Percentiles rank a stretch among this genome's conserved stretches.
Evolutionary conservation across 2,329 filamentous ascomycete species (phyloP).

Genomic region (Aspergillus ustus): DNA sequence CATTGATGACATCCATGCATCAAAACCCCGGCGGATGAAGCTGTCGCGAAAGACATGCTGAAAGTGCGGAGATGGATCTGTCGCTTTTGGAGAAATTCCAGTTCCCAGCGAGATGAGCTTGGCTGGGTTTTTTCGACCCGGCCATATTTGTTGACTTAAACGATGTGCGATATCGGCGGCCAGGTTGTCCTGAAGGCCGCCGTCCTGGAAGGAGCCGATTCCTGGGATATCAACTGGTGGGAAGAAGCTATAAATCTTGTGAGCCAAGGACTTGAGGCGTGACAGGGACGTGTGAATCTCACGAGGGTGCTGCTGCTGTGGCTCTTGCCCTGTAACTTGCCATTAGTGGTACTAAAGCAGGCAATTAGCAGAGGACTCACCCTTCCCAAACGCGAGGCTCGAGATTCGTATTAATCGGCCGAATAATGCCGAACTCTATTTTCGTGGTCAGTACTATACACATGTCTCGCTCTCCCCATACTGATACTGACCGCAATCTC

Average conservation of each 20-base stretch:
- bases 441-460: conserved; percentile 2
- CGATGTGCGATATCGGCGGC: conserved; percentile 15
- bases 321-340: conserved; percentile 21
- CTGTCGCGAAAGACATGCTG: conserved; percentile 25
- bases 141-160: conserved; percentile 24
- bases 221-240: conserved; percentile 20
- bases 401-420: conserved; percentile 6
- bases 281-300: background rate
- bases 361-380: conserved; percentile 9
- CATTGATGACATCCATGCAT: conserved; percentile 29
- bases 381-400: conserved; percentile 20
- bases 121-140: conserved; percentile 9
- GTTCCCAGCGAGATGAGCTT: conserved; percentile 22
- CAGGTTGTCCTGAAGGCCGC: conserved; percentile 18
- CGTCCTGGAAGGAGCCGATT: conserved; percentile 20
- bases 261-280: background rate
- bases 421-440: conserved; percentile 23
- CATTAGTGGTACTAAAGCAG: background rate
- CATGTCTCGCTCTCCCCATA: background rate
- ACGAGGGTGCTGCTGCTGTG: conserved; percentile 24
- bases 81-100: conserved; percentile 1
- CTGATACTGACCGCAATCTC: conserved; percentile 5
- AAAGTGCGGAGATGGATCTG: conserved; percentile 23
- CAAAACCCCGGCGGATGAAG: conserved; percentile 26
- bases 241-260: conserved; percentile 23